phyloP scores from a whole-genome alignment of 331 rosid genomes.

The Cydonia oblonga region DNA sequence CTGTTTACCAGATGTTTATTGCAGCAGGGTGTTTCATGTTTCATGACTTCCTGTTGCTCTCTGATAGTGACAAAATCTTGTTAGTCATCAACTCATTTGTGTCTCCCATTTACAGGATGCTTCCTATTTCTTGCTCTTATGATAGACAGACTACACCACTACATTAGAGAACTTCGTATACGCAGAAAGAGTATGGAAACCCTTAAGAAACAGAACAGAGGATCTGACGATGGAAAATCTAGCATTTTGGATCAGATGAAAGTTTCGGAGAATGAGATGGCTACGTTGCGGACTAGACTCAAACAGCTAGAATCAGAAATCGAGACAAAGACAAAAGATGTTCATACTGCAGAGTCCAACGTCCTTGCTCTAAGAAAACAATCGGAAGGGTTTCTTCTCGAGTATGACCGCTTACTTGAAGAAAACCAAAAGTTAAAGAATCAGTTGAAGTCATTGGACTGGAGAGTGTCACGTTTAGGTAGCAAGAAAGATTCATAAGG shows the following conservation, averaged over 20 bases:
- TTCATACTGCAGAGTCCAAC: conserved; percentile 54
- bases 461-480: conserved; percentile 42
- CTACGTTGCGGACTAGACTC: conserved; percentile 30
- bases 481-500: conserved; percentile 67
- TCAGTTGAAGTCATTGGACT: conserved; percentile 49
- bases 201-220: conserved; percentile 62
- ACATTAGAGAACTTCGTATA: conserved; percentile 69
- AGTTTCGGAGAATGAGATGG: conserved; percentile 43
- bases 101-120: conserved; percentile 44
- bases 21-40: not conserved
- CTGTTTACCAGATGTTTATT: not conserved
- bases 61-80: not conserved
- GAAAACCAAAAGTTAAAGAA: conserved; percentile 73
- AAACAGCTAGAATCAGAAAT: conserved; percentile 53
- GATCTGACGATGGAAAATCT: conserved; percentile 43
- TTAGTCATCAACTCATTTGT: not conserved
- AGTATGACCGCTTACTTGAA: conserved; percentile 80
- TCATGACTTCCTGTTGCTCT: not conserved
- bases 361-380: conserved; percentile 73
- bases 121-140: conserved; percentile 64
- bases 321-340: conserved; percentile 43
- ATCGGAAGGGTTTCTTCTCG: conserved; percentile 93
- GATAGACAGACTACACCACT: conserved; percentile 84
- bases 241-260: conserved; percentile 37
- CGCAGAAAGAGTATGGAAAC: conserved; percentile 81